Evolutionary conservation across 441 rosid species (phyloP), one percentile per base, ranked within the genome.

Genomic region (Flueggea neowawraea): DNA sequence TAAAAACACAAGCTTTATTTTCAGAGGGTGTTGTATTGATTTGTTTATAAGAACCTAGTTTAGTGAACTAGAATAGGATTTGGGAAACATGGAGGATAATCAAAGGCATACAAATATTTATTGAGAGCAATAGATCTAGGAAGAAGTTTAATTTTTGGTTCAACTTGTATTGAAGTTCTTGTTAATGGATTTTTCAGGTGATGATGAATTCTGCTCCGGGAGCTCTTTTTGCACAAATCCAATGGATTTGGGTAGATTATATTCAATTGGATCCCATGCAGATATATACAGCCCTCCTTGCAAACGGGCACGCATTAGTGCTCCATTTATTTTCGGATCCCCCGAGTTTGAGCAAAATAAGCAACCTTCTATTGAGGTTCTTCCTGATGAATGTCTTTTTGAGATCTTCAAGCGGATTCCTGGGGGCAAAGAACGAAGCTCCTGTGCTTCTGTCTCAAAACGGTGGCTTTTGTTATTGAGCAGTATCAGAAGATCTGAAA

Each of bases 341-440:
- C 59, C 66, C 7, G 75, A 74, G 60, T 55, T 68, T 47, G 82
- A 72, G 61, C 78, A 59, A 49, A 58, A 70, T n/a, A 82, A 73
- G 53, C 77, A 71, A 66, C 77, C 92, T 47, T 85, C 97, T 6
- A 84, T 91, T 8, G 86, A 82, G 3, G 75, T 76, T 11, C 95
- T 95, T 69, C 99, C 98, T 0, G 97, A 91, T 55, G 98, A 88
- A 75, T 91, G 99, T 67, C 78, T 95, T 16, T 81, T 84, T 57
- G 98, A 95, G 93, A 89, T 95, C 70, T 85, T 91, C 48, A 86
- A 86, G 51, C 85, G 96, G 44, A 64, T 95, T 4, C 75, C 85
- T n/a, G 71, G 84, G 1, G 89, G 91, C 41, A 74, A 72, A 68
- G 99, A 89, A 51, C 81, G 93, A 82, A 84, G 91, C 58, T 63